A percentile compares a stretch with the other conserved stretches of the same genome.
These are phyloP conservation scores for Ilyonectria sp. DNA, from an alignment of 2,329 filamentous ascomycete species.

Conservation along the genomic window DNA sequence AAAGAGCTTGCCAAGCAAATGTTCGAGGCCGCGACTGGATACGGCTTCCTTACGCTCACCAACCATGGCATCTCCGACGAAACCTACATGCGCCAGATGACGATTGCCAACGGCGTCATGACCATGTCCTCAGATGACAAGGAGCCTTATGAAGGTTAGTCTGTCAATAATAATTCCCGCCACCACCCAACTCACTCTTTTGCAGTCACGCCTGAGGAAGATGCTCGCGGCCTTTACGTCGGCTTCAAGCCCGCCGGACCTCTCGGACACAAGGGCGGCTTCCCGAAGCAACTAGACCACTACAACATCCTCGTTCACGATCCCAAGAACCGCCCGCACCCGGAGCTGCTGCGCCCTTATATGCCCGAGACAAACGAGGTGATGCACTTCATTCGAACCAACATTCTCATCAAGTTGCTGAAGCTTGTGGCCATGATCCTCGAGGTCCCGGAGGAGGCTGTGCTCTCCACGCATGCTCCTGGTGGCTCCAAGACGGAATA, in stretches of 20 bases:
- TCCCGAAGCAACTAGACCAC: conserved; percentile 38
- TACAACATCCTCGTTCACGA: conserved; percentile 40
- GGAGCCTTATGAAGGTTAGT: conserved; percentile 46
- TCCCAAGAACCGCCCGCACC: conserved; percentile 44
- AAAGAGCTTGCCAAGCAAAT: conserved; percentile 49
- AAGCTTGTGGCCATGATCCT: conserved; percentile 57
- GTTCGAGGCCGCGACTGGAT: conserved; percentile 48
- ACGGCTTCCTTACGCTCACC: conserved; percentile 47
- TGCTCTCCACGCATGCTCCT: conserved; percentile 54
- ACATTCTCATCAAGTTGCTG: conserved; percentile 53
- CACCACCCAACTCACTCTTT: background rate
- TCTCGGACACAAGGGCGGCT: conserved; percentile 31
- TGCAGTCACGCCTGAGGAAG: conserved; percentile 48
- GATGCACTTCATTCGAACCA: conserved; percentile 47
- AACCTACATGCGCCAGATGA: conserved; percentile 46
- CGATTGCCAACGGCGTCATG: conserved; percentile 48
- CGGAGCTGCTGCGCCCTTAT: conserved; percentile 39
- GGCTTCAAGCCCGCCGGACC: conserved; percentile 48
- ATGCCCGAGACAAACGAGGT: conserved; percentile 46
- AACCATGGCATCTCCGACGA: conserved; percentile 49
- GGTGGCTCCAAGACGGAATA: conserved; percentile 55
- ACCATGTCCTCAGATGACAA: conserved; percentile 47
- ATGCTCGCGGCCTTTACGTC: conserved; percentile 48
- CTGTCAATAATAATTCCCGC: background rate
- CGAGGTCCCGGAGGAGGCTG: conserved; percentile 55